Base-by-base conservation (phyloP, 306 rosid species). In the Erythrophleum fordii region DNA sequence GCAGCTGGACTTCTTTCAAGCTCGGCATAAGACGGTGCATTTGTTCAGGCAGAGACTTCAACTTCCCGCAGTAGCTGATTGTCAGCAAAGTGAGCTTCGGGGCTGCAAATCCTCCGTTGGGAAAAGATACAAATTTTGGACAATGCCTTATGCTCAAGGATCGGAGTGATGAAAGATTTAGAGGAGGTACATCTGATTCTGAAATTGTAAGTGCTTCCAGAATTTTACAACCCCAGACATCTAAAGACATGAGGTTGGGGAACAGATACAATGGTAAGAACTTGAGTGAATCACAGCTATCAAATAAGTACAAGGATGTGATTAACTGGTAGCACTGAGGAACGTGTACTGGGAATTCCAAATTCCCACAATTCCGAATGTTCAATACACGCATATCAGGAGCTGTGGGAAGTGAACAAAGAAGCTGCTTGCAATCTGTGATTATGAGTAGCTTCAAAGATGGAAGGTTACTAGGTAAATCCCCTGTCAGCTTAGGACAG, bases 21-120 rank as follows among this genome's bases (percentile, higher is more conserved):
- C 76, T 69, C 35, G 86, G 90, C 81, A 86, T 84, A 4, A 77
- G 69, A 6, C 11, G 31, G 6, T 70, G 77, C 85, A 89, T 31
- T 39, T 69, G 69, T 49, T 86, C 77, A 18, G 89, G 88, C 29
- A 88, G 70, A 14, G 81, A 84, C 72, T 34, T 86, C 77, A 86
- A 58, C 44, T 82, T 84, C 51, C 73, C 39, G 29, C 90, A 86
- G 61, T 44, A 56, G 8, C 10, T 28, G 39, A 88, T 52, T 12
- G 14, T 48, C 41, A 88, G 52, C 5, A 48, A 46, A 58, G 86
- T 81, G 42, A 86, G 82, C 17, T 76, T 83, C 28, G 75, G 83
- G 1, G 84, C 69, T 59, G 55, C 75, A 12, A 83, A 72, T 56
- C 84, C 84, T 25, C 80, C 81, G 4, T 69, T 17, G 4, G 87